phyloP scores from a whole-genome alignment of 1,284 basidiomycete species.

The Ceratobasidium sp. region DNA sequence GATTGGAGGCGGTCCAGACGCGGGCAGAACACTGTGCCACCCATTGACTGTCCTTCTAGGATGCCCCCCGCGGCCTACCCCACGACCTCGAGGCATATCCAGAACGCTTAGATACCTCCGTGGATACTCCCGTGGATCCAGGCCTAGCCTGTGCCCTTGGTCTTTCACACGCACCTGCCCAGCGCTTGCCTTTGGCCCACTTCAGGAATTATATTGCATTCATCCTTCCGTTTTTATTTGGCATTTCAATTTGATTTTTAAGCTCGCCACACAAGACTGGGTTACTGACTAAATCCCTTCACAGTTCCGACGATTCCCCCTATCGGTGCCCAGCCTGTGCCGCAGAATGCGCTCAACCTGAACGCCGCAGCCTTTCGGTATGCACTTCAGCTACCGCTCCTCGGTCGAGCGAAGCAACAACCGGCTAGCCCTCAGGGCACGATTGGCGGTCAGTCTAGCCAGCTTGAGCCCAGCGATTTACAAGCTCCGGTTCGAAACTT shows the following conservation, averaged over 20 bases:
- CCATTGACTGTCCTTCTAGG: neutral
- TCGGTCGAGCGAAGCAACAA: constrained; percentile 20
- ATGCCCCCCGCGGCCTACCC: neutral
- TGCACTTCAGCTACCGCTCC: constrained; percentile 32
- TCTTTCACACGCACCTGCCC: constrained; percentile 12
- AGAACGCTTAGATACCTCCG: neutral
- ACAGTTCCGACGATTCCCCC: neutral
- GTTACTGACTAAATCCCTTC: neutral
- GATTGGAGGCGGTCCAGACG: neutral
- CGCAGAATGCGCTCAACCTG: constrained; percentile 26
- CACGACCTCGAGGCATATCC: neutral
- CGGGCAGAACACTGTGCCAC: neutral
- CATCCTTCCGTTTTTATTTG: neutral
- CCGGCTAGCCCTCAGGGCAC: neutral
- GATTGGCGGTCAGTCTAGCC: constrained; percentile 1
- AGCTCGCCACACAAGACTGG: neutral
- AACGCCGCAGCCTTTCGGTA: constrained; percentile 28
- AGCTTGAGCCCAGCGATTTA: neutral
- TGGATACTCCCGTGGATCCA: neutral
- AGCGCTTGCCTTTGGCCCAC: neutral
- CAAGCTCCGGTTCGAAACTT: neutral
- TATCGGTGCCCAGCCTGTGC: neutral
- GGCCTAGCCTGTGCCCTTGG: neutral
- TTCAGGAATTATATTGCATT: neutral
- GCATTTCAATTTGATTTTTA: constrained; percentile 3